Evolutionary conservation across 331 rosid species (phyloP).

Genomic region (Quercus tomentella): DNA sequence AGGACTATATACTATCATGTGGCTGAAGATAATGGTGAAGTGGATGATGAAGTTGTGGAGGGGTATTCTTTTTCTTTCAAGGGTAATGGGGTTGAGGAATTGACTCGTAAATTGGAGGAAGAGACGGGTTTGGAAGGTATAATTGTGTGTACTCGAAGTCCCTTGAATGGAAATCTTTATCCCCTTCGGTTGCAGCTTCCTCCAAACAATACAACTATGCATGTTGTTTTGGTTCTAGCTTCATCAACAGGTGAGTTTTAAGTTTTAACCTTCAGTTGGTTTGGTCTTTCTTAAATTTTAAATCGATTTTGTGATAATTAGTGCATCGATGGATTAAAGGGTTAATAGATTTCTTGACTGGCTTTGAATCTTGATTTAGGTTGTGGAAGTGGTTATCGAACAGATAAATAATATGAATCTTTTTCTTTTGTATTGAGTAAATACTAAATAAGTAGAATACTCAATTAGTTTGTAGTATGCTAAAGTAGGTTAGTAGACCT

Average conservation of each 20-base stretch:
- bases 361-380: too few relatives aligned
- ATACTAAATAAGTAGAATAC: neutral
- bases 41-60: slow-evolving; percentile 46
- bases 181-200: slow-evolving; percentile 98
- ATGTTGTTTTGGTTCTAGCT: slow-evolving; percentile 60
- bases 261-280: slow-evolving; percentile 1
- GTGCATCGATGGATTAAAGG: neutral
- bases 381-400: too few relatives aligned
- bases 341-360: neutral
- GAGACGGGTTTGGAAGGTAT: slow-evolving; percentile 77
- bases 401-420: too few relatives aligned
- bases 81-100: slow-evolving; percentile 76
- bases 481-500: neutral
- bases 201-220: slow-evolving; percentile 79
- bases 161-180: slow-evolving; percentile 65
- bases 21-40: slow-evolving; percentile 75
- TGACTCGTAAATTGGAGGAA: slow-evolving; percentile 70
- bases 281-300: neutral
- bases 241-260: slow-evolving; percentile 52
- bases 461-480: neutral
- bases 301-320: neutral
- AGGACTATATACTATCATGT: slow-evolving; percentile 76
- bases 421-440: neutral
- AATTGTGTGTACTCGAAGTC: slow-evolving; percentile 70
- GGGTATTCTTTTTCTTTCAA: slow-evolving; percentile 58